Evolutionary conservation across 176 grass and related monocot genomes (phyloP).

Genomic region (Guadua angustifolia): DNA sequence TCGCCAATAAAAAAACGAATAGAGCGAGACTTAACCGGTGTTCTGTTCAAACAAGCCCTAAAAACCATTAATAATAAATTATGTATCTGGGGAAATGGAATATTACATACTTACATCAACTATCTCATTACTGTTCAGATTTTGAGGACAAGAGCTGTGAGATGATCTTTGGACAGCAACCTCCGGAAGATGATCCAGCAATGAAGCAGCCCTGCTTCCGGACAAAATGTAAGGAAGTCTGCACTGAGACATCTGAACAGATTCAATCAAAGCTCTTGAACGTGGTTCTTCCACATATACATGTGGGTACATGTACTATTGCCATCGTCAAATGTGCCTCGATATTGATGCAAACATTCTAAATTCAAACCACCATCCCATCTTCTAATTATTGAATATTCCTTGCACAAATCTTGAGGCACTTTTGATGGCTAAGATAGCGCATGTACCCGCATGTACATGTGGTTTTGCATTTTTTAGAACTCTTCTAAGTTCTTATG

Average conservation of each 20-base stretch:
- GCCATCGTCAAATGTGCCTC: too few species aligned
- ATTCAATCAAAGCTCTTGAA: background rate
- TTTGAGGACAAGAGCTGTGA: slow-evolving; percentile 99
- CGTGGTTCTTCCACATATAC: too few species aligned
- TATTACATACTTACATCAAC: slow-evolving; percentile 40
- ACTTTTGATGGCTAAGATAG: too few species aligned
- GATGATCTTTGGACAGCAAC: slow-evolving; percentile 93
- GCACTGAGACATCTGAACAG: slow-evolving; percentile 9
- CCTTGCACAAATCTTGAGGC: too few species aligned
- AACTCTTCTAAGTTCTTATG: slow-evolving; percentile 30
- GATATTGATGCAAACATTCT: too few species aligned
- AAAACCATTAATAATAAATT: slow-evolving; percentile 29
- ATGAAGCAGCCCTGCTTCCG: slow-evolving; percentile 89
- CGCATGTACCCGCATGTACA: too few species aligned
- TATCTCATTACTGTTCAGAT: slow-evolving; percentile 63
- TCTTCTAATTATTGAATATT: too few species aligned
- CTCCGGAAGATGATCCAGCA: slow-evolving; percentile 82
- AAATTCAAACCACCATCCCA: too few species aligned
- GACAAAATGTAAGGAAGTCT: slow-evolving; percentile 64
- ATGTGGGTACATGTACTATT: too few species aligned
- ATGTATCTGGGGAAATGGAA: slow-evolving; percentile 18
- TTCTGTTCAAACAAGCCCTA: slow-evolving; percentile 1
- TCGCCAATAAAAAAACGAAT: background rate
- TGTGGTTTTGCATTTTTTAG: background rate
- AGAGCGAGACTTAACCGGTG: background rate